These are phyloP conservation scores for Nannochloris sp. DNA, from an alignment of 139 green algal species.

Conservation along the genomic window DNA sequence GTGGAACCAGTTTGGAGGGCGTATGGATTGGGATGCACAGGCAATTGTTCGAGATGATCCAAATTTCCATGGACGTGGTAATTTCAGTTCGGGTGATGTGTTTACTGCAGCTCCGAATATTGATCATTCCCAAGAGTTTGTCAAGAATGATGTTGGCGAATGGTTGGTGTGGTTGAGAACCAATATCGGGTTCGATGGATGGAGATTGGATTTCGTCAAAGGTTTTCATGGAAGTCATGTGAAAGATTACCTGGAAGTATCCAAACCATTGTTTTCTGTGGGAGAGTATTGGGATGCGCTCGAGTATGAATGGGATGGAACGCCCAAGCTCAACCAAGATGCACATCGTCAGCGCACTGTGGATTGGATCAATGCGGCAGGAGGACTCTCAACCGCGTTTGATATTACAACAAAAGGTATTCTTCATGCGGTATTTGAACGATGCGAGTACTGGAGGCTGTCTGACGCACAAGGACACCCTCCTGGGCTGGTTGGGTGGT, in stretches of 20 bases:
- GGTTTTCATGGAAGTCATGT: slow-evolving; percentile 44
- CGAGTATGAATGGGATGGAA: slow-evolving; percentile 77
- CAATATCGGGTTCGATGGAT: slow-evolving; percentile 87
- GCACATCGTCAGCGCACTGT: slow-evolving; percentile 77
- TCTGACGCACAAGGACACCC: slow-evolving; percentile 62
- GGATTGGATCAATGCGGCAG: slow-evolving; percentile 84
- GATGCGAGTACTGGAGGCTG: slow-evolving; percentile 93
- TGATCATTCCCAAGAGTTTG: slow-evolving; percentile 70
- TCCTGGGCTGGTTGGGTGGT: slow-evolving; percentile 80
- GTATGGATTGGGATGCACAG: slow-evolving; percentile 74
- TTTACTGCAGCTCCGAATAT: slow-evolving; percentile 91
- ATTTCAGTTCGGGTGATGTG: slow-evolving; percentile 69
- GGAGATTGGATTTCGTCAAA: slow-evolving; percentile 91
- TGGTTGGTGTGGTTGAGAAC: slow-evolving; percentile 81
- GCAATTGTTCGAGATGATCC: slow-evolving; percentile 74
- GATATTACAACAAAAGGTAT: slow-evolving; percentile 98
- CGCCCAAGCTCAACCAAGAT: slow-evolving; percentile 93
- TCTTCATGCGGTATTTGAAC: slow-evolving; percentile 51
- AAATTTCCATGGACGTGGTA: slow-evolving; percentile 71
- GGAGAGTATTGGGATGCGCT: slow-evolving; percentile 82
- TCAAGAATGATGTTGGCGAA: slow-evolving; percentile 66
- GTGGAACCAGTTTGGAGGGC: slow-evolving; percentile 77
- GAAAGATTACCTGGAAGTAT: slow-evolving; percentile 74
- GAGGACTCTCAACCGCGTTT: slow-evolving; percentile 80
- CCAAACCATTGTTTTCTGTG: slow-evolving; percentile 72